Evolutionary conservation across 2,329 filamentous ascomycete species (phyloP).

Genomic region (Furcasterigmium sp.): DNA sequence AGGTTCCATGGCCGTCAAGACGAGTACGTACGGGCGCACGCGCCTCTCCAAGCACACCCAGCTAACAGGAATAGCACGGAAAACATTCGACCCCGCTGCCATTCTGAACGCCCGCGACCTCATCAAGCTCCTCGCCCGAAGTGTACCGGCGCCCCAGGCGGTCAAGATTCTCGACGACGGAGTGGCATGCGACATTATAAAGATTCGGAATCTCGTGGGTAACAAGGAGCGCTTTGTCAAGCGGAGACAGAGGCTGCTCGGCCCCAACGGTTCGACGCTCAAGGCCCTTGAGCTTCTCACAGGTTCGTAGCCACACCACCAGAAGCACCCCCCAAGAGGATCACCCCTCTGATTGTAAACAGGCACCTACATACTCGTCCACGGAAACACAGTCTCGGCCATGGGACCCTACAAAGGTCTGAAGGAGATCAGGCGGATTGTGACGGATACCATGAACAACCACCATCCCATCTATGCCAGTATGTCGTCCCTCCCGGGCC

Average conservation of each 20-base stretch:
- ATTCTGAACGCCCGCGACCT: conserved; percentile 93
- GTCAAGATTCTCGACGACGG: conserved; percentile 92
- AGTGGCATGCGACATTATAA: conserved; percentile 90
- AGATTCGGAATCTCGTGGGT: conserved; percentile 82
- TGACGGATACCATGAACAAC: conserved; percentile 96
- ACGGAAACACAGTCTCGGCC: conserved; percentile 88
- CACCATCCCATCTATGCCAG: conserved; percentile 85
- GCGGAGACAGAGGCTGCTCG: conserved; percentile 84
- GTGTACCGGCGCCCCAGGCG: conserved; percentile 88
- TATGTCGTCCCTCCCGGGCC: background rate
- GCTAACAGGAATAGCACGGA: conserved; percentile 35
- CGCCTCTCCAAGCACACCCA: background rate
- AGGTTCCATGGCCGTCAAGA: conserved; percentile 95
- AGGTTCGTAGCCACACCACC: no score
- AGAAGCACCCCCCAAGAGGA: no score
- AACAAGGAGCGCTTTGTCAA: conserved; percentile 97
- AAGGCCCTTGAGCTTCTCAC: conserved; percentile 93
- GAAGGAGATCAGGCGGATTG: conserved; percentile 83
- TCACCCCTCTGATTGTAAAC: no score
- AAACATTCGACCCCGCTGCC: conserved; percentile 85
- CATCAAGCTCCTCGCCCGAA: conserved; percentile 86
- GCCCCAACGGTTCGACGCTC: conserved; percentile 84
- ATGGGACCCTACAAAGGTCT: conserved; percentile 93
- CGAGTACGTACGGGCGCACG: conserved; percentile 54
- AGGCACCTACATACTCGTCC: conserved; percentile 94